A percentile compares a stretch with the other conserved stretches of the same genome.
Conservation (phyloP, 106 monocot species). For the Dendrobium chrysotoxum region DNA sequence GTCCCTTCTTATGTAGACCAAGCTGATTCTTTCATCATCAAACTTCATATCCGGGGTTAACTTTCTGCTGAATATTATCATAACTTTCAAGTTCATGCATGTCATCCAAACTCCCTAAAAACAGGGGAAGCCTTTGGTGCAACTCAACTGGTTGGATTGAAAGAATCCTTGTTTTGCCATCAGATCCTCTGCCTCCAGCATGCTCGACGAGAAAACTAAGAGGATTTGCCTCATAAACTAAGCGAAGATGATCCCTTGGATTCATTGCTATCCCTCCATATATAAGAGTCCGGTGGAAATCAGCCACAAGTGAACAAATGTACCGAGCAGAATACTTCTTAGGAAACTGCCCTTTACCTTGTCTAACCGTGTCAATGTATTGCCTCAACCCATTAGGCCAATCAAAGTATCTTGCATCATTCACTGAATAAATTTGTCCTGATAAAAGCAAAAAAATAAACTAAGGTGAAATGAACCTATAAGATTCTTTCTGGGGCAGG, state of each 20-base stretch:
- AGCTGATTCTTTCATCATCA: slow-evolving; percentile 24
- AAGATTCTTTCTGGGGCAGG: neutral
- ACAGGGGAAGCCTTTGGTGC: slow-evolving; percentile 93
- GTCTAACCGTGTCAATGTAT: slow-evolving; percentile 84
- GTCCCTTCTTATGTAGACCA: neutral
- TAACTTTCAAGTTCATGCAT: slow-evolving; percentile 95
- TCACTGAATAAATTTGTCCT: slow-evolving; percentile 99
- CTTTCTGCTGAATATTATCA: slow-evolving; percentile 81
- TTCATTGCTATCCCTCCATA: slow-evolving; percentile 95
- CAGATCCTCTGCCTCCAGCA: slow-evolving; percentile 92
- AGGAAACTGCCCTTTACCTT: slow-evolving; percentile 78
- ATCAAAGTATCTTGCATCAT: slow-evolving; percentile 95
- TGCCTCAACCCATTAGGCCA: slow-evolving; percentile 88
- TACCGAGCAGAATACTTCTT: slow-evolving; percentile 98
- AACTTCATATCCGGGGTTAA: slow-evolving; percentile 96
- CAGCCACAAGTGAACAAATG: slow-evolving; percentile 90
- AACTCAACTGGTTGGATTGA: slow-evolving; percentile 78
- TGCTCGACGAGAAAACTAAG: slow-evolving; percentile 89
- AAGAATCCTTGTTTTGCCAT: slow-evolving; percentile 81
- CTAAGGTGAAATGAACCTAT: neutral
- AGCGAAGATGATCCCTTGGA: slow-evolving; percentile 89
- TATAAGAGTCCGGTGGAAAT: slow-evolving; percentile 82
- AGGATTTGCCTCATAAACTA: slow-evolving; percentile 95
- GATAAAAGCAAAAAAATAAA: slow-evolving; percentile 17
- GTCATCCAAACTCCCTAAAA: slow-evolving; percentile 79